Evolutionary conservation across 2,329 filamentous ascomycete genomes (phyloP).

Genomic region (Fusarium hainanense): DNA sequence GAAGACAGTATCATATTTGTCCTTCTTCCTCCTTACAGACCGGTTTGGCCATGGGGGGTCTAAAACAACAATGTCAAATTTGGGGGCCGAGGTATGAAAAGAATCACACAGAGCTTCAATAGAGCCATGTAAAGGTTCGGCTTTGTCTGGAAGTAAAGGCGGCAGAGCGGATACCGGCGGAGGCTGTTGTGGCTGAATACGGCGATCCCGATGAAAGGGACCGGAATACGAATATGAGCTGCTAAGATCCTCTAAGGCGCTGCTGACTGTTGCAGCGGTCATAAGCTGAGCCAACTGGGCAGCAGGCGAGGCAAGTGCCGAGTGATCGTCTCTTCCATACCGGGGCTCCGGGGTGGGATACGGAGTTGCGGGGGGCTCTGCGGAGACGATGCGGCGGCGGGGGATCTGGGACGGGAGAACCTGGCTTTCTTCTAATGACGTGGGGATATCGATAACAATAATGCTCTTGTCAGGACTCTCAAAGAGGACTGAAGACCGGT

Average conservation of each 20-base stretch:
- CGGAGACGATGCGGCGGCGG: constrained; percentile 59
- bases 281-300: constrained; percentile 67
- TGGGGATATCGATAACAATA: constrained; percentile 74
- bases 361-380: constrained; percentile 55
- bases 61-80: constrained; percentile 75
- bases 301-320: constrained; percentile 52
- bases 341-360: constrained; percentile 65
- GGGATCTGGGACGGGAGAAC: constrained; percentile 54
- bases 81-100: constrained; percentile 58
- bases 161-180: constrained; percentile 14
- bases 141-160: constrained; percentile 55
- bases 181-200: constrained; percentile 24
- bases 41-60: constrained; percentile 87
- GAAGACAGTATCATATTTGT: constrained; percentile 61
- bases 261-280: constrained; percentile 58
- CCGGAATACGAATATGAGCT: constrained; percentile 50
- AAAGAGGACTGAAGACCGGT: constrained; percentile 49
- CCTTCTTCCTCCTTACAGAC: constrained; percentile 71
- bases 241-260: constrained; percentile 56
- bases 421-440: constrained; percentile 75
- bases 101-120: constrained; percentile 55
- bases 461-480: constrained; percentile 55
- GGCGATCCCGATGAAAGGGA: constrained; percentile 60
- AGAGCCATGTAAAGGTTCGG: constrained; percentile 61
- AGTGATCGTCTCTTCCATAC: constrained; percentile 43